A percentile compares a stretch with the other conserved stretches of the same genome.
phyloP scores from a whole-genome alignment of 2,329 filamentous ascomycete species.

The Verticillium dahliae region DNA sequence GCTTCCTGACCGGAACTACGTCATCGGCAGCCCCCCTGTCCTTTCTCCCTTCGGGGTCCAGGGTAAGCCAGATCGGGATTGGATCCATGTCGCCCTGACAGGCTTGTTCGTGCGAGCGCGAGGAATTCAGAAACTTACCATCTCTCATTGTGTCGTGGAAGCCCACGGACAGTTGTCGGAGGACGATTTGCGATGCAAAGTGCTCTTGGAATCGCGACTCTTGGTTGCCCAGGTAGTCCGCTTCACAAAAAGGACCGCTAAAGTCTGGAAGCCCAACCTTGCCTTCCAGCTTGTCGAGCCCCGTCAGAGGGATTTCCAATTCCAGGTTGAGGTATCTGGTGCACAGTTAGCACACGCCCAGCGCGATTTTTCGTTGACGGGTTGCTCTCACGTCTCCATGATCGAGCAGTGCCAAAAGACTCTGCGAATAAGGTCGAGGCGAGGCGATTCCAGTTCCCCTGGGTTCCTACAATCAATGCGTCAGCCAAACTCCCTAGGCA shows the following conservation, averaged over 20 bases:
- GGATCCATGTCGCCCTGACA: background rate
- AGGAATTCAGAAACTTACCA: constrained; percentile 31
- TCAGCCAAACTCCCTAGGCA: background rate
- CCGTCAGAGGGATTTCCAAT: constrained; percentile 49
- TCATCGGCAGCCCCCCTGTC: background rate
- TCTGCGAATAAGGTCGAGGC: constrained; percentile 45
- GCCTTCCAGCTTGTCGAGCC: constrained; percentile 44
- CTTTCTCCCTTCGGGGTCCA: background rate
- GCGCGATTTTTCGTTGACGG: background rate
- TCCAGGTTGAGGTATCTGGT: constrained; percentile 49
- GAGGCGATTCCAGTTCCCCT: constrained; percentile 37
- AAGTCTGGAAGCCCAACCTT: constrained; percentile 50
- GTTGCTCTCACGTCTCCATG: constrained; percentile 38
- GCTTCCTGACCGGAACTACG: background rate
- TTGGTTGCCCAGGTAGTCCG: constrained; percentile 41
- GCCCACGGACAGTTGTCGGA: constrained; percentile 44
- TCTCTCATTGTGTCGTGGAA: constrained; percentile 46
- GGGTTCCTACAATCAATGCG: constrained; percentile 22
- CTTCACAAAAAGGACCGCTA: constrained; percentile 36
- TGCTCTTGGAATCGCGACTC: constrained; percentile 49
- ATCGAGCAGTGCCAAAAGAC: constrained; percentile 52
- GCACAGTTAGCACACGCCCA: background rate
- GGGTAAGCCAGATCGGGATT: background rate
- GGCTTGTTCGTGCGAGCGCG: background rate
- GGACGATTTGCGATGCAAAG: constrained; percentile 53